Conservation (phyloP, 345 rosid species). For the Syzygium oleosum region DNA sequence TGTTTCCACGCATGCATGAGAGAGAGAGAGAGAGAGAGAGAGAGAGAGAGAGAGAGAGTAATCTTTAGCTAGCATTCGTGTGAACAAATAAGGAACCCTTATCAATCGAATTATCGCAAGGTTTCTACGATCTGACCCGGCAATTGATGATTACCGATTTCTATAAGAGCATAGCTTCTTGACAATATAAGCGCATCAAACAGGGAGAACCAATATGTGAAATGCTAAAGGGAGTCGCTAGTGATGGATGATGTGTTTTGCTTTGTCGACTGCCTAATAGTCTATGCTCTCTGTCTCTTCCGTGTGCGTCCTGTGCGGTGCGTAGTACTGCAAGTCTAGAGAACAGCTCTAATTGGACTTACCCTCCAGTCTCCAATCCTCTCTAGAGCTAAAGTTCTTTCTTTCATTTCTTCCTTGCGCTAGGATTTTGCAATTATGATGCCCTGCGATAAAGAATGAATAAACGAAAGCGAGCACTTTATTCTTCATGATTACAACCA, state of each 20-base stretch:
- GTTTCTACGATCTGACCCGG: neutral
- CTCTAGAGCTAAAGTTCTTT: neutral
- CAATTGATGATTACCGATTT: neutral
- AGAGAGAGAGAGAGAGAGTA: too few species aligned
- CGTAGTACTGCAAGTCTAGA: neutral
- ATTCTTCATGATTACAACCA: neutral
- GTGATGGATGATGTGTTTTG: neutral
- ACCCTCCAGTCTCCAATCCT: neutral
- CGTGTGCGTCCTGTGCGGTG: neutral
- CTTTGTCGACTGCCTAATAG: neutral
- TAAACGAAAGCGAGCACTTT: neutral
- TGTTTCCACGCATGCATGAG: accelerated
- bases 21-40: too few species aligned
- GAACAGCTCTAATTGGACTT: neutral
- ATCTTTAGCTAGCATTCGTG: neutral
- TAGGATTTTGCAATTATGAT: neutral
- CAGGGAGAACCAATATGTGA: neutral
- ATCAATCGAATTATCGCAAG: neutral
- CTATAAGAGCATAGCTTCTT: neutral
- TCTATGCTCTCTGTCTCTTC: neutral
- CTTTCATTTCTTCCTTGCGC: neutral
- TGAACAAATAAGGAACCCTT: neutral
- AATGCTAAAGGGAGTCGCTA: neutral
- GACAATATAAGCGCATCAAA: neutral
- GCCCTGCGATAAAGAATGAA: neutral